These are phyloP conservation scores for Yamadazyma kanchanaburiensis DNA, from an alignment of 1,139 yeast species.

Conservation along the genomic window DNA sequence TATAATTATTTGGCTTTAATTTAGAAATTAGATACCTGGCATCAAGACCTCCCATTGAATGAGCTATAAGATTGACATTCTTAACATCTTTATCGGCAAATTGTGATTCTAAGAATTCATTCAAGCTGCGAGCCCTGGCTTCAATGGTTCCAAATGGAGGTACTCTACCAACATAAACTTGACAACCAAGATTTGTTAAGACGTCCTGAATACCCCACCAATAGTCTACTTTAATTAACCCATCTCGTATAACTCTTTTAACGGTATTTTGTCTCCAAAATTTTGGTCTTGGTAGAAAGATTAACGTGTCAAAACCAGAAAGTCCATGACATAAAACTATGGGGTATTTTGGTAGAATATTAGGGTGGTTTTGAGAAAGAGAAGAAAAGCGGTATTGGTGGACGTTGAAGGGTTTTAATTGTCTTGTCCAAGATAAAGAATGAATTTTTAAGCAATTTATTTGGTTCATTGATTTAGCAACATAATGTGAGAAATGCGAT, in stretches of 20 bases:
- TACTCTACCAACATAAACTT: conserved; percentile 70
- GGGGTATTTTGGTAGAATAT: conserved; percentile 48
- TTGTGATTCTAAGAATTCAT: conserved; percentile 47
- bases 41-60: conserved; percentile 94
- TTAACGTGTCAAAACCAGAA: conserved; percentile 69
- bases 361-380: too few relatives aligned
- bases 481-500: too few relatives aligned
- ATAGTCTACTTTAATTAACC: conserved; percentile 47
- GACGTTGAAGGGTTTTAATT: too few relatives aligned
- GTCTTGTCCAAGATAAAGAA: too few relatives aligned
- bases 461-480: too few relatives aligned
- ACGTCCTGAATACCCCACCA: conserved; percentile 78
- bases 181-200: conserved; percentile 58
- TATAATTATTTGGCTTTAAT: conserved; percentile 43
- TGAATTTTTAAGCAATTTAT: too few relatives aligned
- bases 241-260: conserved; percentile 11
- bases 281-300: conserved; percentile 40
- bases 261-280: conserved; percentile 10
- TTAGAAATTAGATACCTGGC: conserved; percentile 69
- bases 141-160: conserved; percentile 80
- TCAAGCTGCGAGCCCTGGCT: conserved; percentile 60
- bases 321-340: conserved; percentile 82
- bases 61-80: conserved; percentile 76
- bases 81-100: conserved; percentile 35
- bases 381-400: too few relatives aligned